Conservation (phyloP, 1,284 basidiomycete species). For the Leccinum angustisporum region DNA sequence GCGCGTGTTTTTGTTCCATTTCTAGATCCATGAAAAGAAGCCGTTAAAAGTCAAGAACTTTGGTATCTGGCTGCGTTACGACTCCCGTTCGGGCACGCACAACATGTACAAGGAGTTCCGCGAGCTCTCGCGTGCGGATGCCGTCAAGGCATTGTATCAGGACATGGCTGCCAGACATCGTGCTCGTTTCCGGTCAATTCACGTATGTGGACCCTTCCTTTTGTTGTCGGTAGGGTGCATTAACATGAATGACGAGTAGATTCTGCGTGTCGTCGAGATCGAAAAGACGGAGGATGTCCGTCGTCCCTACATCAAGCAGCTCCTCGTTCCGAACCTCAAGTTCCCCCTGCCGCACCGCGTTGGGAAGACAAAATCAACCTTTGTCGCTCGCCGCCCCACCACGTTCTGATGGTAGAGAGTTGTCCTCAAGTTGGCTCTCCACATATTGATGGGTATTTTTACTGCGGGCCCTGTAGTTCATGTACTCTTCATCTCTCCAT, state of each 20-base stretch:
- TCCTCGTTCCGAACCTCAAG: slow-evolving; percentile 86
- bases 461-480: slow-evolving; percentile 10
- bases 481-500: slow-evolving; percentile 14
- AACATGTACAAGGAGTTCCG: slow-evolving; percentile 99
- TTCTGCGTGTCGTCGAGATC: slow-evolving; percentile 91
- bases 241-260: slow-evolving; percentile 44
- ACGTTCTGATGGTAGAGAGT: slow-evolving; percentile 52
- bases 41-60: slow-evolving; percentile 99
- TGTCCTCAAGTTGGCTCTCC: not conserved
- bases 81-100: slow-evolving; percentile 96
- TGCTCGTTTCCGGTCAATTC: slow-evolving; percentile 98
- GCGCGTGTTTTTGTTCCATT: slow-evolving; percentile 18
- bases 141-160: slow-evolving; percentile 97
- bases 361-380: slow-evolving; percentile 67
- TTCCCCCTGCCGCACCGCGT: slow-evolving; percentile 98
- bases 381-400: slow-evolving; percentile 68
- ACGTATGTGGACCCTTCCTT: slow-evolving; percentile 51
- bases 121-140: slow-evolving; percentile 91
- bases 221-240: not conserved
- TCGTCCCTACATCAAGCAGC: slow-evolving; percentile 97
- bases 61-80: slow-evolving; percentile 99
- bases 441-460: not conserved
- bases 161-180: slow-evolving; percentile 99
- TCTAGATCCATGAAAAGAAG: slow-evolving; percentile 94
- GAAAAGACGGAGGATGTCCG: slow-evolving; percentile 92